A percentile compares a stretch with the other conserved stretches of the same genome.
These are phyloP conservation scores for Amanita subjunquillea DNA, from an alignment of 768 basidiomycete species.

Conservation along the genomic window DNA sequence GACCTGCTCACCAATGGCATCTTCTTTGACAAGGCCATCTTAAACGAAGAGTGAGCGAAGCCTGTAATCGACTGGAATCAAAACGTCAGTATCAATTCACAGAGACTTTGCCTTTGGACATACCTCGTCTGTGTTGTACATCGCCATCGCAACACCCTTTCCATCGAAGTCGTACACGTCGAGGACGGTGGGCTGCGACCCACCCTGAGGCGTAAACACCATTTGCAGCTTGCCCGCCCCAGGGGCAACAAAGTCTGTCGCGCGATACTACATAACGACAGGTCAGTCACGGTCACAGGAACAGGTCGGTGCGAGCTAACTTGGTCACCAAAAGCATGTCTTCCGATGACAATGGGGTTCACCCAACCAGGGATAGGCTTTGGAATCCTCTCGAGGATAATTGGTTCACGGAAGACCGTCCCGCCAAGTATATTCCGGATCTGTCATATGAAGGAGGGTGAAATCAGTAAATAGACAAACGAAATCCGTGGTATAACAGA, in stretches of 20 bases:
- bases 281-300: background rate
- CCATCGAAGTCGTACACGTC: slow-evolving; percentile 94
- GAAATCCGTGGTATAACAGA: too few relatives aligned
- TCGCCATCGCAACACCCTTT: slow-evolving; percentile 86
- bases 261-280: slow-evolving; percentile 59
- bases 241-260: slow-evolving; percentile 87
- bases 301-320: slow-evolving; percentile 20
- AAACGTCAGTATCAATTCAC: background rate
- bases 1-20: slow-evolving; percentile 45
- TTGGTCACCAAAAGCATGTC: slow-evolving; percentile 97
- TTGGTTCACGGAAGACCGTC: slow-evolving; percentile 98
- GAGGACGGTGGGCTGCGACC: slow-evolving; percentile 53
- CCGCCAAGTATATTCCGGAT: slow-evolving; percentile 98
- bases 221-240: slow-evolving; percentile 92
- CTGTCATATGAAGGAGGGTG: slow-evolving; percentile 20
- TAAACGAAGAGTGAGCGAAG: slow-evolving; percentile 96
- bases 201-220: slow-evolving; percentile 76
- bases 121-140: slow-evolving; percentile 98
- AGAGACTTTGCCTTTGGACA: background rate
- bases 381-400: slow-evolving; percentile 84
- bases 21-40: slow-evolving; percentile 82
- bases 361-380: slow-evolving; percentile 94
- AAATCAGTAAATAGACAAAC: background rate
- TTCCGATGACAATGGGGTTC: slow-evolving; percentile 92
- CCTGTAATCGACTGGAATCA: slow-evolving; percentile 69